Conservation (phyloP, 495 filamentous ascomycete species). For the Usnea hakonensis region DNA sequence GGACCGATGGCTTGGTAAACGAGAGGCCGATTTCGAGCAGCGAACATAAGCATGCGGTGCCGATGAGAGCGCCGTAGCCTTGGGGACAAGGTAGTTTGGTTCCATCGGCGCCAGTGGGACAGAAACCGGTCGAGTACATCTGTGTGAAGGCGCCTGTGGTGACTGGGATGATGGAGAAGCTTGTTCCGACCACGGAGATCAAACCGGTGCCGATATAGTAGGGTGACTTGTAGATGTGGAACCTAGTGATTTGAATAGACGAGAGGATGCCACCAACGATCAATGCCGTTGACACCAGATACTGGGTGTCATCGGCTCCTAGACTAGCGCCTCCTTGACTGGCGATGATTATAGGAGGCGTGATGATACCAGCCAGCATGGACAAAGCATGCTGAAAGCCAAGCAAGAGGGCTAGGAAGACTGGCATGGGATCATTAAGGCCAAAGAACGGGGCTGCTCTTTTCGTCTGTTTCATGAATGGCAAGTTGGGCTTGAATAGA, state of each 20-base stretch:
- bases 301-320: constrained; percentile 50
- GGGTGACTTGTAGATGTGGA: constrained; percentile 69
- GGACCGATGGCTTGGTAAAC: constrained; percentile 59
- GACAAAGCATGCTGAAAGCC: constrained; percentile 64
- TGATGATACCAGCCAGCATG: constrained; percentile 67
- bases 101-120: constrained; percentile 56
- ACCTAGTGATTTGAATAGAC: constrained; percentile 74
- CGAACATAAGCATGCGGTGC: constrained; percentile 62
- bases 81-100: constrained; percentile 69
- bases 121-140: constrained; percentile 79
- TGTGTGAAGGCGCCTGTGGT: constrained; percentile 68
- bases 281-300: constrained; percentile 82
- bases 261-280: constrained; percentile 80
- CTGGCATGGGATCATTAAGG: constrained; percentile 73
- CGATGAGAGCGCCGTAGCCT: constrained; percentile 78
- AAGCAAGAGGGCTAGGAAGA: constrained; percentile 64
- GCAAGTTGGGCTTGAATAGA: constrained; percentile 70
- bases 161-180: constrained; percentile 81
- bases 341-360: constrained; percentile 71
- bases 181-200: constrained; percentile 84
- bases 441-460: constrained; percentile 77
- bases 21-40: constrained; percentile 67
- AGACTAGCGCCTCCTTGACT: constrained; percentile 61
- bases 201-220: constrained; percentile 85
- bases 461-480: constrained; percentile 64